Evolutionary conservation across 352 stramenopile genomes (phyloP).

Genomic region (Lagenidium sp.): DNA sequence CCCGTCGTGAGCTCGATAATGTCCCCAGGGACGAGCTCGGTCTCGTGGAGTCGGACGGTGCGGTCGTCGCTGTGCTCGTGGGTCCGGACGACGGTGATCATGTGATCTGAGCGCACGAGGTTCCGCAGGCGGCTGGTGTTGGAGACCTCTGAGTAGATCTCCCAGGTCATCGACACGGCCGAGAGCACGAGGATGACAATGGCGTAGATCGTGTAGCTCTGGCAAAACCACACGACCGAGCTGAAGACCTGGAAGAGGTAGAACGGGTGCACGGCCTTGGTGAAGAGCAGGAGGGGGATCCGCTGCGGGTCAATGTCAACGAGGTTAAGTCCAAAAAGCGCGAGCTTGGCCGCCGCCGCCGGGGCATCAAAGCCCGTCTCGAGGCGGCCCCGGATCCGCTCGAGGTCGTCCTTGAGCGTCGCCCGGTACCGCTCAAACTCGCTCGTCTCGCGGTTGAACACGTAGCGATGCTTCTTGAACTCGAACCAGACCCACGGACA

Average conservation of each 20-base stretch:
- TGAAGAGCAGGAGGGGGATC: conserved; percentile 18
- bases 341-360: not conserved
- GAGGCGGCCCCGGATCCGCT: conserved; percentile 3
- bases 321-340: conserved; percentile 16
- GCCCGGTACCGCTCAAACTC: conserved; percentile 33
- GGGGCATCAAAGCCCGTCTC: conserved; percentile 1
- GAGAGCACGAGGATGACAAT: conserved; percentile 27
- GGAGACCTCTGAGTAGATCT: conserved; percentile 27
- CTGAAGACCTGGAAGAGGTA: conserved; percentile 48
- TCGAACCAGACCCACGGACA: conserved; percentile 34
- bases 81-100: conserved; percentile 13
- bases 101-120: too few species aligned
- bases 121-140: conserved; percentile 18
- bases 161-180: conserved; percentile 19
- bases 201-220: conserved; percentile 26
- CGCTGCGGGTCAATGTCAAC: conserved; percentile 15
- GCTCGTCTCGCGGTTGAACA: conserved; percentile 21
- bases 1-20: conserved; percentile 20
- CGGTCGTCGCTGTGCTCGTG: not conserved
- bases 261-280: conserved; percentile 33
- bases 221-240: conserved; percentile 19
- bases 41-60: conserved; percentile 8
- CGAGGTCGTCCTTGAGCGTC: conserved; percentile 11
- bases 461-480: conserved; percentile 43
- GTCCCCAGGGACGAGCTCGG: conserved; percentile 25